Evolutionary conservation across 2,329 filamentous ascomycete species (phyloP).

Genomic region (Plectosphaerella plurivora): DNA sequence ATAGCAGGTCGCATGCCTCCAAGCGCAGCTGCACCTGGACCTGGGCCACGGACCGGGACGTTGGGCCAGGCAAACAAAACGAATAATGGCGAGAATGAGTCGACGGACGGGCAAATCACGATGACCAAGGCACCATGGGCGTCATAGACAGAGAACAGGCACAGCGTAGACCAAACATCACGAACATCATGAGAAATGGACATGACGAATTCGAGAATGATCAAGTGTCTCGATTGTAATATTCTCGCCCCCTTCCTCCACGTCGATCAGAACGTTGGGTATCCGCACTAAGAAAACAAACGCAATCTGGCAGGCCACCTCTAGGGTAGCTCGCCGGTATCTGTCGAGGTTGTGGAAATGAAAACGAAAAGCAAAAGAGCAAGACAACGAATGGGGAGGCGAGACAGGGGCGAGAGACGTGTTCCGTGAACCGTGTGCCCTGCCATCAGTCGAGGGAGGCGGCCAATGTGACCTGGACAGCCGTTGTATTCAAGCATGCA

Average conservation of each 20-base stretch:
- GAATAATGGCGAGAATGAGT: conserved; percentile 11
- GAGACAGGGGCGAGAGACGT: not conserved
- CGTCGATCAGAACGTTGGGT: not conserved
- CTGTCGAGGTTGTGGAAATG: not conserved
- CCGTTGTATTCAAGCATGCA: too few relatives aligned
- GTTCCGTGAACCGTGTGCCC: too few relatives aligned
- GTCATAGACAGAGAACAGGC: conserved; percentile 16
- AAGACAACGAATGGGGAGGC: not conserved
- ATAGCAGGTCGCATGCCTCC: not conserved
- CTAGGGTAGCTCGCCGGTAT: not conserved
- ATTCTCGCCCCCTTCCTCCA: not conserved
- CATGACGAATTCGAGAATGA: too few relatives aligned
- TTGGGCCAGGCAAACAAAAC: not conserved
- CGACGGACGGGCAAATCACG: conserved; percentile 31
- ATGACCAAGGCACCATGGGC: conserved; percentile 45
- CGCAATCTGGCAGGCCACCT: not conserved
- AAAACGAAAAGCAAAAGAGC: not conserved
- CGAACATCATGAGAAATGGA: too few relatives aligned
- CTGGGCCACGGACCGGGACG: not conserved
- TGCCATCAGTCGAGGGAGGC: too few relatives aligned
- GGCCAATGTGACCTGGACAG: too few relatives aligned
- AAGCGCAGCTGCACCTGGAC: conserved; percentile 1
- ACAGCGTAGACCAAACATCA: too few relatives aligned
- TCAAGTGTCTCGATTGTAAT: not conserved
- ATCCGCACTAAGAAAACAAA: not conserved